Evolutionary conservation across 2,329 filamentous ascomycete species (phyloP).

Genomic region (Didymella pinodella): DNA sequence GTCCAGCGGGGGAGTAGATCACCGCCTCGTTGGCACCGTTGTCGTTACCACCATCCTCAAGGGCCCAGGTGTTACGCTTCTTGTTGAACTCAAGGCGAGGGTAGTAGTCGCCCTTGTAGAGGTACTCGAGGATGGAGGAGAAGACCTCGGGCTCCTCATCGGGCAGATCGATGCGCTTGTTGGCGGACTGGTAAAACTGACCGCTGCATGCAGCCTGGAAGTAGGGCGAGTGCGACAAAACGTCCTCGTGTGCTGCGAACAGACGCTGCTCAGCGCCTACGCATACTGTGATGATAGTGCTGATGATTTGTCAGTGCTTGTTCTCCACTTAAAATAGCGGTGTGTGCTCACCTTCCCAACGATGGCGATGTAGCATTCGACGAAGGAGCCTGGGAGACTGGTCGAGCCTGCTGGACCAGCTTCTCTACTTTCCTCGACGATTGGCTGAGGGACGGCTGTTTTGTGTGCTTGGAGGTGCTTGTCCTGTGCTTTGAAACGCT

Average conservation of each 20-base stretch:
- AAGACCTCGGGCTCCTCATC: conserved; percentile 91
- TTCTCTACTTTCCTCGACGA: conserved; percentile 46
- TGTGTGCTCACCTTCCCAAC: conserved; percentile 46
- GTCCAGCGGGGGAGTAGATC: conserved; percentile 68
- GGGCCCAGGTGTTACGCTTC: conserved; percentile 78
- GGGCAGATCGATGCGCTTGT: conserved; percentile 79
- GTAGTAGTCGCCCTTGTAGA: conserved; percentile 94
- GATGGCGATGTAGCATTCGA: conserved; percentile 49
- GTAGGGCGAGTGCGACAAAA: conserved; percentile 80
- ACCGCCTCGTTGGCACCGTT: conserved; percentile 54
- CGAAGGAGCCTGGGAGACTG: conserved; percentile 38
- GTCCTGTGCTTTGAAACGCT: conserved; percentile 52
- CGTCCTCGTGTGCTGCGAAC: conserved; percentile 89
- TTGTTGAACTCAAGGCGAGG: conserved; percentile 85
- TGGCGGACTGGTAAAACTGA: conserved; percentile 67
- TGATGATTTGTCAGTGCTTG: conserved; percentile 35
- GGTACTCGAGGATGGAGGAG: conserved; percentile 86
- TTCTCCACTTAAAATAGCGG: conserved; percentile 5
- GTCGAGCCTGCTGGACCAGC: conserved; percentile 46
- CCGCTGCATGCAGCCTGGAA: conserved; percentile 72
- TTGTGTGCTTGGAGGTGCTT: conserved; percentile 48
- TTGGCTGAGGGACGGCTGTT: conserved; percentile 49
- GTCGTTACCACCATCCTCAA: conserved; percentile 67
- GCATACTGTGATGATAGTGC: conserved; percentile 77
- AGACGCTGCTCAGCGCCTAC: conserved; percentile 84